Evolutionary conservation across 2,329 filamentous ascomycete species (phyloP), one percentile per base, ranked within the genome.

Genomic region (Shiraia bambusicola): DNA sequence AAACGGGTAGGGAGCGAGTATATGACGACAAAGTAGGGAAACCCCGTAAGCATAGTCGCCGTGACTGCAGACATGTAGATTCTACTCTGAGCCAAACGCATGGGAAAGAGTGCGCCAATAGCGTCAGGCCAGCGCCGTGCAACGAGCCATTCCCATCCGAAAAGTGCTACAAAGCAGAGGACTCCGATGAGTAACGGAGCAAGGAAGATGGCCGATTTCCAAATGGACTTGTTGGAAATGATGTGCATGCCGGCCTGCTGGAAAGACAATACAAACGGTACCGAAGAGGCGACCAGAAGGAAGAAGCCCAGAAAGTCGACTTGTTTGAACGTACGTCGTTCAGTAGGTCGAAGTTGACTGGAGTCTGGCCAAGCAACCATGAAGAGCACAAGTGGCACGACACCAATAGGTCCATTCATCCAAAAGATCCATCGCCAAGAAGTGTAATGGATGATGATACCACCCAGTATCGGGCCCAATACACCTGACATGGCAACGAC

Each of bases 191-290:
- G 1, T 3, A 47, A 34, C 6, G 44, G 40, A 5, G 39, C 35
- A 6, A 43, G 13, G 17, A 47, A 40, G 8, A 47, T 32, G 0
- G 40, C 39, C 13, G 44, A 39, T 7, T 28, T 39, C 44, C 44
- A 47, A 8, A 43, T 28, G 14, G 37, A 12, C 19, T 33, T 32
- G 11, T 43, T 17, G 15, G 32, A 30, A n/a, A 41, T 38, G 1
- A 47, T 42, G 2, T 64, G 48, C 0, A 62, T 58, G 1, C 74
- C 74, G 3, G 72, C 72, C 47, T 75, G 75, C 51, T 83, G 79
- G 41, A 83, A 81, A 2, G 80, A 69, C 50, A 81, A 82, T 0
- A 82, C 76, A 4, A 82, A 69, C 2, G 82, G 69, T 0, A 79
- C 74, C 0, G 79, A 74, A 1, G 77, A 74, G 3, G 74, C 66